A percentile compares a stretch with the other conserved stretches of the same genome.
phyloP scores from a whole-genome alignment of 306 rosid species.

The Comarum palustre region DNA sequence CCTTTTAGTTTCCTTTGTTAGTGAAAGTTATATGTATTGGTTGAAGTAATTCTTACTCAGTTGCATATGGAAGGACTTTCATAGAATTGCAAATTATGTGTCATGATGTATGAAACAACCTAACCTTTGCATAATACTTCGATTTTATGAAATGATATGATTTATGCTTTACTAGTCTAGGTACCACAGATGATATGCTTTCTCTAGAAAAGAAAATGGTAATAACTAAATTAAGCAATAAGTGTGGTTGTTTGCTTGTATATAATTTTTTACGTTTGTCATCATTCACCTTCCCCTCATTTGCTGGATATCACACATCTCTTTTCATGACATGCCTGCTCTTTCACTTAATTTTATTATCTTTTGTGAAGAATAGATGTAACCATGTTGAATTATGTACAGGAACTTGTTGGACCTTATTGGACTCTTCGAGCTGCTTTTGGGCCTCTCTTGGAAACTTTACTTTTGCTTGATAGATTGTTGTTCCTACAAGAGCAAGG shows the following conservation, averaged over 20 bases:
- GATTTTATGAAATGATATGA: not conserved
- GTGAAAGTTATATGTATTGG: not conserved
- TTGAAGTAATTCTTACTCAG: not conserved
- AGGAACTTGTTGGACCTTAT: conserved; percentile 82
- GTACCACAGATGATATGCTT: not conserved
- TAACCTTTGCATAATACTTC: not conserved
- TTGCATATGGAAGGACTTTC: not conserved
- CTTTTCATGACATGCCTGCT: not conserved
- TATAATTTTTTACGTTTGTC: not conserved
- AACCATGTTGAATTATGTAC: conserved; percentile 21
- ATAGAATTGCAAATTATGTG: not conserved
- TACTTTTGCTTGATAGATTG: conserved; percentile 81
- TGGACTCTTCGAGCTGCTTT: conserved; percentile 97
- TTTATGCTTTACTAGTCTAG: not conserved
- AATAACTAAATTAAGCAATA: not conserved
- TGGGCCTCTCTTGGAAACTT: conserved; percentile 84
- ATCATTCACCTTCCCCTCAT: not conserved
- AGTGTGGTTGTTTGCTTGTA: not conserved
- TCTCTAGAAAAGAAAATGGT: not conserved
- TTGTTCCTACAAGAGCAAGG: conserved; percentile 87
- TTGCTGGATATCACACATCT: not conserved
- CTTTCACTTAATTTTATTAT: not conserved
- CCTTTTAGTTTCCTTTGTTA: not conserved
- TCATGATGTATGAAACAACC: not conserved
- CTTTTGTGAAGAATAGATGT: not conserved